phyloP scores from a whole-genome alignment of 2,329 filamentous ascomycete species.

The Acrodontium crateriforme region DNA sequence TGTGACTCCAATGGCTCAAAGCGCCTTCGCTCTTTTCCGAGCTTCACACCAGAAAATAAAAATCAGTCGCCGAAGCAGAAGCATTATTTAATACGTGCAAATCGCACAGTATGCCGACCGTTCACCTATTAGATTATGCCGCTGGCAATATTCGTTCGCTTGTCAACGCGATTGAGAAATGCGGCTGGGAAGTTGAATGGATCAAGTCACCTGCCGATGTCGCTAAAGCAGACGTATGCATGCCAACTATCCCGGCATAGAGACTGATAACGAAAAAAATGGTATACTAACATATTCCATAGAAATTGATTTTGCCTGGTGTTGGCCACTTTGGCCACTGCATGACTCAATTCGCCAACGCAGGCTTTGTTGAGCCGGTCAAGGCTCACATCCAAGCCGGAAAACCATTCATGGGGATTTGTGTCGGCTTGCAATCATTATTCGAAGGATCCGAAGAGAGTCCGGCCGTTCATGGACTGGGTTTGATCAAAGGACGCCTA shows the following conservation, averaged over 20 bases:
- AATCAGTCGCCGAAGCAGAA: too few species aligned
- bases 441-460: conserved; percentile 80
- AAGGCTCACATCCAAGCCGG: conserved; percentile 68
- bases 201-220: conserved; percentile 75
- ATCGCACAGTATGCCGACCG: conserved; percentile 61
- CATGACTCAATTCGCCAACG: conserved; percentile 65
- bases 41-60: too few species aligned
- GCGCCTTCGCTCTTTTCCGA: too few species aligned
- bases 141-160: conserved; percentile 92
- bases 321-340: conserved; percentile 98
- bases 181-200: conserved; percentile 90
- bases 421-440: conserved; percentile 82
- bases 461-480: conserved; percentile 56
- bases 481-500: conserved; percentile 56
- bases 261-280: conserved; percentile 21
- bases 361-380: conserved; percentile 74
- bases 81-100: too few species aligned
- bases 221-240: conserved; percentile 60
- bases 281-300: conserved; percentile 6
- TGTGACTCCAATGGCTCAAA: too few species aligned
- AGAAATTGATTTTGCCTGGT: conserved; percentile 90
- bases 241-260: background rate
- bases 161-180: conserved; percentile 93
- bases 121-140: conserved; percentile 78
- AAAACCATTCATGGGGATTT: conserved; percentile 98